phyloP scores from a whole-genome alignment of 192 early-diverging fungal species.

The Rhizophagus sp. region DNA sequence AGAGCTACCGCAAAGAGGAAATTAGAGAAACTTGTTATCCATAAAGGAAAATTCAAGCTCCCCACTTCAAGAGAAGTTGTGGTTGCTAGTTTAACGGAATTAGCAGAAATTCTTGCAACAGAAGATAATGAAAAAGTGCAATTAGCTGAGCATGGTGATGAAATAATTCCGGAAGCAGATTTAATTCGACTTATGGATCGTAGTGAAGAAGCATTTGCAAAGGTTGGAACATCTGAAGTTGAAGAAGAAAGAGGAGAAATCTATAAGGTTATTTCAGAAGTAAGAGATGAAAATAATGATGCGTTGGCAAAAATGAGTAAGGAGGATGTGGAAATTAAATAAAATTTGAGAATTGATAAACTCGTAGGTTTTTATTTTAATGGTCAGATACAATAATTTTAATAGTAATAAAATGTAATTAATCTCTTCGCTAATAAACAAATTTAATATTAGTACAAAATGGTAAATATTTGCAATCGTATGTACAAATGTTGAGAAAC shows the following conservation, averaged over 20 bases:
- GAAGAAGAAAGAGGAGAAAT: slow-evolving; percentile 31
- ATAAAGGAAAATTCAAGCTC: slow-evolving; percentile 80
- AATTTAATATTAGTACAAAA: background rate
- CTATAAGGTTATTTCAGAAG: slow-evolving; percentile 52
- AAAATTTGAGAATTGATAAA: background rate
- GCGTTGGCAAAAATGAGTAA: slow-evolving; percentile 35
- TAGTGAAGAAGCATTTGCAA: slow-evolving; percentile 46
- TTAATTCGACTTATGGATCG: slow-evolving; percentile 58
- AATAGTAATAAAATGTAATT: background rate
- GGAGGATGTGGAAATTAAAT: background rate
- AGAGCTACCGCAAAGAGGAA: slow-evolving; percentile 81
- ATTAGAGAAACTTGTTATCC: slow-evolving; percentile 95
- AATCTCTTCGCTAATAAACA: background rate
- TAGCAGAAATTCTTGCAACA: slow-evolving; percentile 70
- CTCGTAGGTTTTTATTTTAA: no score
- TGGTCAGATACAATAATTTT: background rate
- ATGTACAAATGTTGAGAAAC: background rate
- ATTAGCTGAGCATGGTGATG: slow-evolving; percentile 54
- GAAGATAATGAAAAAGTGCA: slow-evolving; percentile 73
- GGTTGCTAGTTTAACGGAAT: slow-evolving; percentile 57
- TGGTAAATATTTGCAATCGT: no score
- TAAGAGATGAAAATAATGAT: slow-evolving; percentile 54
- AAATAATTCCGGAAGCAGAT: slow-evolving; percentile 59
- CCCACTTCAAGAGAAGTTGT: slow-evolving; percentile 27
- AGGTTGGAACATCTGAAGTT: slow-evolving; percentile 16